Evolutionary conservation across 2,329 filamentous ascomycete species (phyloP).

Genomic region (Meredithiella fracta): DNA sequence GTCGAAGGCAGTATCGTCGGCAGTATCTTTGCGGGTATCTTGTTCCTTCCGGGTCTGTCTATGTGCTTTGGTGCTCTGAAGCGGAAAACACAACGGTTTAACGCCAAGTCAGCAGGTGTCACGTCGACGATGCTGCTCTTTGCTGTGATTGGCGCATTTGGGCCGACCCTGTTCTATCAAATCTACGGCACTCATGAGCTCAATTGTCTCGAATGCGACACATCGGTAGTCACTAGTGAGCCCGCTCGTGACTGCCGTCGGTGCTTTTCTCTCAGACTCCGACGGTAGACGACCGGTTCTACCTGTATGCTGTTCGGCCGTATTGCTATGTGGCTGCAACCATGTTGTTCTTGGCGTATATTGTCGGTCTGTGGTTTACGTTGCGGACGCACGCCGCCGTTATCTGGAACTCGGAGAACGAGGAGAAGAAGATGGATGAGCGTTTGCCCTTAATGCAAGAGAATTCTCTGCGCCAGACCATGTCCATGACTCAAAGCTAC

Average conservation of each 20-base stretch:
- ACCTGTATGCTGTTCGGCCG: slow-evolving; percentile 73
- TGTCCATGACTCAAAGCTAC: slow-evolving; percentile 17
- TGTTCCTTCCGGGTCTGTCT: slow-evolving; percentile 84
- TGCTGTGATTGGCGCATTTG: slow-evolving; percentile 86
- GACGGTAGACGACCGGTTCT: slow-evolving; percentile 74
- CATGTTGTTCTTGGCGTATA: slow-evolving; percentile 78
- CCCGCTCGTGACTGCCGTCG: slow-evolving; percentile 62
- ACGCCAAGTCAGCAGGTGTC: slow-evolving; percentile 86
- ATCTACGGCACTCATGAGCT: slow-evolving; percentile 97
- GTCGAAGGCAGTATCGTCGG: slow-evolving; percentile 96
- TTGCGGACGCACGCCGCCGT: slow-evolving; percentile 88
- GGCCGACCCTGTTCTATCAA: slow-evolving; percentile 93
- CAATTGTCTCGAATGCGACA: slow-evolving; percentile 55
- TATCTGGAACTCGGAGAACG: slow-evolving; percentile 79
- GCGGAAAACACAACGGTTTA: slow-evolving; percentile 96
- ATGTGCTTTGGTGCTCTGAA: slow-evolving; percentile 99
- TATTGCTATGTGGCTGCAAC: slow-evolving; percentile 82
- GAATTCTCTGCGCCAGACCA: slow-evolving; percentile 3
- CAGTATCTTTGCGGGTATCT: slow-evolving; percentile 90
- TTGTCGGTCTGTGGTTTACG: slow-evolving; percentile 90
- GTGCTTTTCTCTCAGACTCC: slow-evolving; percentile 88
- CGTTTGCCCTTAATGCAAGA: slow-evolving; percentile 17
- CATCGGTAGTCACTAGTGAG: slow-evolving; percentile 24
- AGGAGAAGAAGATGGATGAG: slow-evolving; percentile 56
- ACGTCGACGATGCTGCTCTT: slow-evolving; percentile 97